Base-by-base conservation (phyloP, 2,329 filamentous ascomycete genomes). In the Hymenotorrendiella dingleyae region DNA sequence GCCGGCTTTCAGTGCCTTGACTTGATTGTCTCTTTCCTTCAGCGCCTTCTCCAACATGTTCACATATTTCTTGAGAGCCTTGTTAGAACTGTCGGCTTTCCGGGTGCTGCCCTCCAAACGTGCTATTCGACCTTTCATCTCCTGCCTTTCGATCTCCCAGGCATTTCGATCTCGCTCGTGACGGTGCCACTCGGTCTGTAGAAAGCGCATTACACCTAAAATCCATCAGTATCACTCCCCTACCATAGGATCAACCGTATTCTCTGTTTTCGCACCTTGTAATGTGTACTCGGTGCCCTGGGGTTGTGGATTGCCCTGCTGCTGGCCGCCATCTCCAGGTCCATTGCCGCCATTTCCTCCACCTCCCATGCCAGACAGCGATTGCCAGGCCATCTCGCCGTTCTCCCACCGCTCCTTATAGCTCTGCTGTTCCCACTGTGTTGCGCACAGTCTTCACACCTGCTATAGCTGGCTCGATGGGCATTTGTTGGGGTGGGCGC, bases 111-210 rank as follows among this genome's bases (percentile, higher is more conserved):
- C 93, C 67, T 98, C 93, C 52, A 97, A 78, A 59, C 86, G 85
- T 39, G 91, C 91, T 68, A 98, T 96, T 60, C 94, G 83, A 54
- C 87, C 89, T 71, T 94, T 95, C 93, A 98, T 97, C 70, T 98
- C 93, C 58, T 94, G 93, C 62, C 89, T 84, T 67, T 98, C 93
- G 63, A 98, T 98, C 67, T 98, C 93, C 93, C 93, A 98, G 27
- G 89, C 84, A 68, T 98, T 98, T 58, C 93, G 82, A 62, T 96
- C 93, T 67, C 93, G 86, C 68, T 98, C 93, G 66, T 98, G 91
- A 55, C 88, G 84, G 67, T 98, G 93, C 93, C 93, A 98, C 77
- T 98, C 91, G 36, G 93, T 93, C 69, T 98, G 93, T 28, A 98
- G 80, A 65, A 98, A 98, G 66, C 93, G 90, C 93, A 98, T 98